Conservation (phyloP, 176 grass and related monocot species). For the Cocos nucifera region DNA sequence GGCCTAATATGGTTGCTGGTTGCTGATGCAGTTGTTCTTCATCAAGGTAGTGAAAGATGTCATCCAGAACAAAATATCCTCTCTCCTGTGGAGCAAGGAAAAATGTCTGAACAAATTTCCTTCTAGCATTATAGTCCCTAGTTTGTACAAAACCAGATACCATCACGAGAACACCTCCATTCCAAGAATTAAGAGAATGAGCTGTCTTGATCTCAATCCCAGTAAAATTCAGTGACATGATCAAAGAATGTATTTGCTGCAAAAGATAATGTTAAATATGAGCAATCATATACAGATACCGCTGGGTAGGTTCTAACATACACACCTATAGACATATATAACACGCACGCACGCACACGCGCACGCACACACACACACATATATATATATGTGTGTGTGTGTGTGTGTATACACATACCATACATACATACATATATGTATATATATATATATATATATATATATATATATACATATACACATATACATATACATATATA, state of each 20-base stretch:
- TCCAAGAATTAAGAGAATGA: constrained; percentile 78
- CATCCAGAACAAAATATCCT: constrained; percentile 94
- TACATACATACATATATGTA: no score
- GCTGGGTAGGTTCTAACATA: no score
- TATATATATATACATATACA: no score
- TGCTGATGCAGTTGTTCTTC: constrained; percentile 64
- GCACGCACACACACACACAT: no score
- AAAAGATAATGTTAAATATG: neutral
- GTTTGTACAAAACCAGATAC: constrained; percentile 80
- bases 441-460: no score
- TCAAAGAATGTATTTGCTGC: constrained; percentile 84
- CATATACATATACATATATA: no score
- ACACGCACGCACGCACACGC: no score
- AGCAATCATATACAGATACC: no score
- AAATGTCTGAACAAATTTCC: constrained; percentile 87
- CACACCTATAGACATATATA: no score
- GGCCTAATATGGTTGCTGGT: constrained; percentile 16
- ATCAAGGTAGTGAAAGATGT: constrained; percentile 89
- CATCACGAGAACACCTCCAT: constrained; percentile 69
- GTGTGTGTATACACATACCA: no score
- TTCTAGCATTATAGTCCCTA: constrained; percentile 53
- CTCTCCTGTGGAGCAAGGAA: constrained; percentile 96
- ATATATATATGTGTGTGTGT: no score
- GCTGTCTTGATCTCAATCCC: constrained; percentile 89
- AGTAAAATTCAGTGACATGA: constrained; percentile 75